A percentile compares a stretch with the other conserved stretches of the same genome.
phyloP scores from a whole-genome alignment of 768 basidiomycete species.

The Mycena rosella region DNA sequence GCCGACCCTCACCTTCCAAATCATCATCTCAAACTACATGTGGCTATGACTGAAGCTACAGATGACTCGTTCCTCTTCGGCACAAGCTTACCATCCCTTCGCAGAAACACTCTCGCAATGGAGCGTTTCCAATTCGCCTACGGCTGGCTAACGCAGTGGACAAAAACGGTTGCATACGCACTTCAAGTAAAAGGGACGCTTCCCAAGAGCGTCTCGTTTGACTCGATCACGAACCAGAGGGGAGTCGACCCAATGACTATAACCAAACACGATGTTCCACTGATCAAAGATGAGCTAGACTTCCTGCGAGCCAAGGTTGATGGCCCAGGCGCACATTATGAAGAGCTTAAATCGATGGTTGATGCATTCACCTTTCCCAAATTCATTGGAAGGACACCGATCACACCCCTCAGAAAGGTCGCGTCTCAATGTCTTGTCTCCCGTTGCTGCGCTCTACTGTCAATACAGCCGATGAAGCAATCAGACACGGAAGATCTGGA shows the following conservation, averaged over 20 bases:
- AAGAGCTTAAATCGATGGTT: slow-evolving; percentile 12
- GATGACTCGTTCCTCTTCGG: slow-evolving; percentile 40
- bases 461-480: slow-evolving; percentile 24
- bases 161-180: slow-evolving; percentile 6
- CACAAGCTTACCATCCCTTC: neutral
- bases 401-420: slow-evolving; percentile 20
- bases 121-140: slow-evolving; percentile 4
- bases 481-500: slow-evolving; percentile 18
- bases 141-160: slow-evolving; percentile 22
- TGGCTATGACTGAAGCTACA: slow-evolving; percentile 43
- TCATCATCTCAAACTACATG: slow-evolving; percentile 16
- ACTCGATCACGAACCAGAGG: slow-evolving; percentile 1
- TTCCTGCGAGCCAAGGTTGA: slow-evolving; percentile 23
- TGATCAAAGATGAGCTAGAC: slow-evolving; percentile 6
- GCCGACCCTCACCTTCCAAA: slow-evolving; percentile 35
- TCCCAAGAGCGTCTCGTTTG: neutral
- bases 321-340: neutral
- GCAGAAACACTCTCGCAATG: neutral
- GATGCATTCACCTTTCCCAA: slow-evolving; percentile 22
- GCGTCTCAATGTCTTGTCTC: slow-evolving; percentile 17
- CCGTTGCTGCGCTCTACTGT: slow-evolving; percentile 13
- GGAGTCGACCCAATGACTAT: slow-evolving; percentile 14
- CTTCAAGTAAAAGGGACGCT: neutral
- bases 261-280: slow-evolving; percentile 4
- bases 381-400: neutral